Evolutionary conservation across 2,329 filamentous ascomycete genomes (phyloP).

Genomic region (Pseudocercospora eumusae): DNA sequence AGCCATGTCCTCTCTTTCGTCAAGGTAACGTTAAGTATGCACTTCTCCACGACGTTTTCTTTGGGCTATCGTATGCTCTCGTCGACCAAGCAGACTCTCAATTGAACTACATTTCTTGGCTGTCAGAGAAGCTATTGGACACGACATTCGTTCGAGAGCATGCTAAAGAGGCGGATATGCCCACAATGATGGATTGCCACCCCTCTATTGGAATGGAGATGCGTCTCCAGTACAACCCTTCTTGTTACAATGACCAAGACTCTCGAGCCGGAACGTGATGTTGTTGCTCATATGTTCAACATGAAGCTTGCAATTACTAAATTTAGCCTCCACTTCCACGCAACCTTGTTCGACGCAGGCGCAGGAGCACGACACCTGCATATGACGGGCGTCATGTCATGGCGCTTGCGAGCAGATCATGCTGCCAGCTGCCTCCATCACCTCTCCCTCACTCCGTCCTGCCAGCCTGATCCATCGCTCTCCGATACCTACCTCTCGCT

Average conservation of each 20-base stretch:
- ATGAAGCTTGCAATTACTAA: neutral
- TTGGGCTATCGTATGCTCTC: neutral
- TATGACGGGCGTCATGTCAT: constrained; percentile 3
- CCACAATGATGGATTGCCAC: too few relatives aligned
- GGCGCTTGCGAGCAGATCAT: neutral
- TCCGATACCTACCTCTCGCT: neutral
- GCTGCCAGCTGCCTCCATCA: neutral
- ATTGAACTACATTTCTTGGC: neutral
- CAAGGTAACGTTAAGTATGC: neutral
- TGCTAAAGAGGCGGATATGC: too few relatives aligned
- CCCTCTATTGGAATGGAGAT: neutral
- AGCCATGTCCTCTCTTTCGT: neutral
- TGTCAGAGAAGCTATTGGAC: neutral
- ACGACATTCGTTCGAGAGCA: too few relatives aligned
- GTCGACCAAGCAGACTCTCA: neutral
- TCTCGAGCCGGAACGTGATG: neutral
- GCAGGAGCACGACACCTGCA: constrained; percentile 1
- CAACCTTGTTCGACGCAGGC: neutral
- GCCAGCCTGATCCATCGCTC: neutral
- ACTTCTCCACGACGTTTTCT: neutral
- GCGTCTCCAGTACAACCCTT: neutral
- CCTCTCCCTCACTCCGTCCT: neutral
- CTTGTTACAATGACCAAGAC: neutral
- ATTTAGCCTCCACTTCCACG: neutral
- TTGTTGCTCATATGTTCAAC: neutral